These are phyloP conservation scores for Acanthamoeba lenticulata DNA, from an alignment of 208 protist species.

Conservation along the genomic window DNA sequence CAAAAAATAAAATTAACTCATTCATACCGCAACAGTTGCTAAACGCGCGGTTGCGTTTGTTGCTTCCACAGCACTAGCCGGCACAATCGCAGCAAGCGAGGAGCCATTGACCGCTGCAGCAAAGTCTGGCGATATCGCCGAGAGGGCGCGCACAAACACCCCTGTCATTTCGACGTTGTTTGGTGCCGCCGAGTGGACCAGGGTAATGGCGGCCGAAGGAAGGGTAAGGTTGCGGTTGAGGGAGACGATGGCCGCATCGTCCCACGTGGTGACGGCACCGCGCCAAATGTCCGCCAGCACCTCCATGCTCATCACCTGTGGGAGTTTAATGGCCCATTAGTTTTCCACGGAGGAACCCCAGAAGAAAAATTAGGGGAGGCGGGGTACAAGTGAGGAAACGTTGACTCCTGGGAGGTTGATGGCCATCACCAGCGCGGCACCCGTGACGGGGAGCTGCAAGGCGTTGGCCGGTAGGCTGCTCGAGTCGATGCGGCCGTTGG, in stretches of 20 bases:
- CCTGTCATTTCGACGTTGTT: background rate
- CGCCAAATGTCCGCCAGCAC: background rate
- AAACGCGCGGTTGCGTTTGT: background rate
- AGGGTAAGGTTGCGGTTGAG: slow-evolving; percentile 28
- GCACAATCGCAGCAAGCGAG: background rate
- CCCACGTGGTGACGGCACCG: background rate
- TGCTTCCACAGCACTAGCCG: background rate
- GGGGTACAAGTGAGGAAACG: background rate
- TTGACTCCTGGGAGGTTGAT: background rate
- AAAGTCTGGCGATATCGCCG: background rate
- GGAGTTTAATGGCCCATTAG: too few relatives aligned
- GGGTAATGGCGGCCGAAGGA: background rate
- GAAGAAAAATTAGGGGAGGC: background rate
- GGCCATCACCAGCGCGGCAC: background rate
- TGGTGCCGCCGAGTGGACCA: background rate
- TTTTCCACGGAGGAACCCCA: too few relatives aligned
- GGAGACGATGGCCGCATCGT: background rate
- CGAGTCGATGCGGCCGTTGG: background rate
- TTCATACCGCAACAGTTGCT: background rate
- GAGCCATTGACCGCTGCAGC: background rate
- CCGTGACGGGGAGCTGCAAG: background rate
- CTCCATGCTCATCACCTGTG: background rate
- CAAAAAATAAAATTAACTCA: too few relatives aligned
- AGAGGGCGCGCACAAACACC: background rate
- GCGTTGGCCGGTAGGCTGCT: too few relatives aligned